Base-by-base conservation (phyloP, 164 flowering plant genomes). In the Echeveria elegans region DNA sequence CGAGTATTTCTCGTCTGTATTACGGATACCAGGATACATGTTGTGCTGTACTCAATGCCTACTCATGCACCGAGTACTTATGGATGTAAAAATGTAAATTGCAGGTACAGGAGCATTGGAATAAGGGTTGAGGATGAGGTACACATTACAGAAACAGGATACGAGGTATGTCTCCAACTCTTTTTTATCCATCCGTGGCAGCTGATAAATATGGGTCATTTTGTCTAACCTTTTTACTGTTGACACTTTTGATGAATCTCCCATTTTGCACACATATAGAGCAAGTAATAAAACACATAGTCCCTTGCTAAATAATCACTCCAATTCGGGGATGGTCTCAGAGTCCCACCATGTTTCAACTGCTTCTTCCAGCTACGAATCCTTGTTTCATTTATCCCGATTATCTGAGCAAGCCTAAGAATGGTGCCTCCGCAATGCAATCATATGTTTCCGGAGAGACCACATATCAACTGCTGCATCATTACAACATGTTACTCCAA, bases 51-150 rank as follows among this genome's bases (percentile, higher is more conserved):
- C 37, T 34, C 7, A 34, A 34, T 7, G n/a, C 7, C 37, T 34
- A 34, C 37, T 34, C 37, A 34, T 34, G n/a, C n/a, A n/a, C n/a
- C 47, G 15, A 3, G 1, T 43, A 18, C 15, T 43, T 52, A 21
- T 29, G 18, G 26, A 34, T 21, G 41, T n/a, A n/a, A n/a, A 6
- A 53, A 64, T 43, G 21, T n/a, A 19, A 59, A 19, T 28, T 75
- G 78, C 84, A 93, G 98, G 78, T 90, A 73, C 64, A 76, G 34
- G 76, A 97, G 96, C 72, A 87, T 86, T 66, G 98, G 98, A 56
- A 93, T 90, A 69, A 85, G 98, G 78, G 88, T 93, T 30, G 98
- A 93, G 70, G 98, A 93, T 66, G 98, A 93, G 66, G 89, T 90
- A 72, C 88, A 90, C 52, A 90, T 93, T 23, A 93, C 98, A 3